These are phyloP conservation scores for Fusarium mexicanum DNA, from an alignment of 2,329 filamentous ascomycete species.

Conservation along the genomic window DNA sequence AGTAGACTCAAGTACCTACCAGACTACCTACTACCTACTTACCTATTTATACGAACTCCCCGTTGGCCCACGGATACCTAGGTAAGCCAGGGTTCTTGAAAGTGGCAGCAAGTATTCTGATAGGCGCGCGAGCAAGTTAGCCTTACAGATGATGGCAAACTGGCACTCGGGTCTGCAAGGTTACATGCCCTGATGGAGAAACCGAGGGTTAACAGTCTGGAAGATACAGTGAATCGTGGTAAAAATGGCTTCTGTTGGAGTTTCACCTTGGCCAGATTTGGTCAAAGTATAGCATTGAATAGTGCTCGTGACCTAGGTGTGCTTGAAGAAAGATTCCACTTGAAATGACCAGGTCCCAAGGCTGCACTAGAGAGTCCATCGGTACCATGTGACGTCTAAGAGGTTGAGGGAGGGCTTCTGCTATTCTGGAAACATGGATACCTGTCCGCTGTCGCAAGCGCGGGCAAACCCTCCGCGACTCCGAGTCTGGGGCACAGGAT, in stretches of 20 bases:
- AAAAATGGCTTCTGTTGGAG: constrained; percentile 16
- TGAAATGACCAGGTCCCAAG: constrained; percentile 27
- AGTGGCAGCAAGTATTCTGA: constrained; percentile 13
- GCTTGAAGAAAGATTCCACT: constrained; percentile 2
- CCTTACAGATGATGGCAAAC: background rate
- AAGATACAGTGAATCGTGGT: background rate
- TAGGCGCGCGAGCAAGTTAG: constrained; percentile 30
- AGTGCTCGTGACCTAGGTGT: constrained; percentile 23
- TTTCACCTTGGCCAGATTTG: constrained; percentile 30
- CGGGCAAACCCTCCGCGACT: constrained; percentile 26
- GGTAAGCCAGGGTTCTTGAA: background rate
- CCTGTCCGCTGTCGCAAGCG: constrained; percentile 9
- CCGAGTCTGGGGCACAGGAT: constrained; percentile 32
- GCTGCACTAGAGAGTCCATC: constrained; percentile 20
- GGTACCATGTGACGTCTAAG: constrained; percentile 28
- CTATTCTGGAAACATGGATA: constrained; percentile 34
- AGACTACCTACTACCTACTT: background rate
- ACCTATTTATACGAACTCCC: constrained; percentile 3
- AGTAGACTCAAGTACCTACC: constrained; percentile 3
- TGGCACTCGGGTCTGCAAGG: background rate
- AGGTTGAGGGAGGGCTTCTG: constrained; percentile 16
- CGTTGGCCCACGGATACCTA: background rate
- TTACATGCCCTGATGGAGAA: constrained; percentile 10
- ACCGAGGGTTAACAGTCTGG: background rate
- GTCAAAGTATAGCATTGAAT: constrained; percentile 22